Evolutionary conservation across 2,329 filamentous ascomycete genomes (phyloP), one percentile per base, ranked within the genome.

Genomic region (Canariomyces notabilis): DNA sequence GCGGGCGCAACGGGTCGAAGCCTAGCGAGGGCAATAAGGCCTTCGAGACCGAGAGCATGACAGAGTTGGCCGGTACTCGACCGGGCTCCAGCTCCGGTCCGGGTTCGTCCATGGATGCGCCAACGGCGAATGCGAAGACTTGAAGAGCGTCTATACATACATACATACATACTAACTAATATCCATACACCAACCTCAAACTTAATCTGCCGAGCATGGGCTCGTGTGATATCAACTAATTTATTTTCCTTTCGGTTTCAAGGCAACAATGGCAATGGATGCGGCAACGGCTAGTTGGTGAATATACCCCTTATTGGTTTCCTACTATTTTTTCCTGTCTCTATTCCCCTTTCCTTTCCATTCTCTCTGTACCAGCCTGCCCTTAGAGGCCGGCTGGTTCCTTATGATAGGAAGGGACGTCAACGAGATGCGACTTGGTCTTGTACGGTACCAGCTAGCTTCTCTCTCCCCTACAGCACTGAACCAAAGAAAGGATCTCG

Each of bases 41-140:
- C 21, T 67, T 68, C 43, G 74, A 75, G 50, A 74, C 64, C 39
- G 75, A 77, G 52, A 77, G 73, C 57, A 73, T 73, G 61, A 74
- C 70, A 12, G 74, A 75, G 53, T 59, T 78, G 19, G 69, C 73
- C 4, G 63, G 48, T 35, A 64, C 61, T 37, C 59, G 66, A 18
- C 62, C 67, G 1, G 59, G 53, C 33, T 70, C 67, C 1, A 63
- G 70, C 19, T 37, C 29, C 1, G 22, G 33, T 14, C 32, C 40
- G 23, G 23, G 29, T 1, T 21, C 18, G 12, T 26, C 14, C 9
- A 20, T 20, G 38, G 35, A 18, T 6, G 38, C 15, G 14, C 33
- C n/a, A 3, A n/a, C 39, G 23, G 32, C 9, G 34, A 15, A 38
- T 11, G n/a, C 19, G 29, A 16, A 21, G 29, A 18, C 19, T 21